Evolutionary conservation across 2,329 filamentous ascomycete genomes (phyloP).

Genomic region (Samsoniella hepiali): DNA sequence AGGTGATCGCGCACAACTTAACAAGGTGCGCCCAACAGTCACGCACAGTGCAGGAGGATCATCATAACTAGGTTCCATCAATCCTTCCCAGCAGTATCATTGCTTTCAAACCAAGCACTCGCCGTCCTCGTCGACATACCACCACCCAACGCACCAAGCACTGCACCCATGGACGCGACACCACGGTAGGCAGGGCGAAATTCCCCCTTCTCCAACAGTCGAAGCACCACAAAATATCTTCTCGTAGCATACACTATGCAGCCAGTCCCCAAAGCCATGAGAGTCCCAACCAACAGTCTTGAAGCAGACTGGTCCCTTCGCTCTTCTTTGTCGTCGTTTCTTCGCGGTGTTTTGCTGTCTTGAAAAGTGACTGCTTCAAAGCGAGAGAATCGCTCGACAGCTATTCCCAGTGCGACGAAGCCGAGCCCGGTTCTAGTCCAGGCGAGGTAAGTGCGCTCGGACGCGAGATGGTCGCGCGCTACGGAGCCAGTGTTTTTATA

Average conservation of each 20-base stretch:
- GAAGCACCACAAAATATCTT: constrained; percentile 45
- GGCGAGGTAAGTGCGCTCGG: constrained; percentile 32
- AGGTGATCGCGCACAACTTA: too few species aligned
- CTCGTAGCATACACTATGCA: constrained; percentile 46
- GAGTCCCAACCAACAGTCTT: constrained; percentile 35
- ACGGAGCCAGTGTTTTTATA: constrained; percentile 9
- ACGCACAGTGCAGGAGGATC: too few species aligned
- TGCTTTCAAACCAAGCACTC: not conserved
- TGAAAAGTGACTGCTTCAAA: constrained; percentile 35
- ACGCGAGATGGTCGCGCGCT: constrained; percentile 7
- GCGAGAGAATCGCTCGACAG: constrained; percentile 45
- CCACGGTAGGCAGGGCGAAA: constrained; percentile 37
- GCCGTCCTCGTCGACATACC: constrained; percentile 24
- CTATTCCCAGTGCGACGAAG: constrained; percentile 50
- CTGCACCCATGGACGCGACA: constrained; percentile 28
- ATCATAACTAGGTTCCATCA: not conserved
- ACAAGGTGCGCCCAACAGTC: too few species aligned
- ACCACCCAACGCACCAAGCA: constrained; percentile 30
- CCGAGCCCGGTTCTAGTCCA: constrained; percentile 51
- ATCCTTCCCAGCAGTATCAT: not conserved
- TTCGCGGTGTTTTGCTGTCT: not conserved
- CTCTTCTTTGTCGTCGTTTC: too few species aligned
- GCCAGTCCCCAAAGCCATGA: constrained; percentile 43
- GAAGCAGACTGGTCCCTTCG: constrained; percentile 14
- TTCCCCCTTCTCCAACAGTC: constrained; percentile 36